Evolutionary conservation across 495 filamentous ascomycete genomes (phyloP).

Genomic region (Penicillium simplicissimum): DNA sequence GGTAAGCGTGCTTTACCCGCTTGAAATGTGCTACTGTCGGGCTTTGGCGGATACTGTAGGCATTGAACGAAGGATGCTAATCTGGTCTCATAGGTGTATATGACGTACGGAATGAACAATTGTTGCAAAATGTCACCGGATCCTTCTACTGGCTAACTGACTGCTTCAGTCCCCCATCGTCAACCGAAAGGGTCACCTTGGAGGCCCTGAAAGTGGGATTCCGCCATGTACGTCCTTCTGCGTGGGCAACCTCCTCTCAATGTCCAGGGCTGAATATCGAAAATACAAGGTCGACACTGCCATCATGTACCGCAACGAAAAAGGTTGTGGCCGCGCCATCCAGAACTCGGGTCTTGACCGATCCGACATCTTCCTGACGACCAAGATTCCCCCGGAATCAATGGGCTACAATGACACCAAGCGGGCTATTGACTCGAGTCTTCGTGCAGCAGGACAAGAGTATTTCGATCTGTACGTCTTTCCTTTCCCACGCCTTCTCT

Average conservation of each 20-base stretch:
- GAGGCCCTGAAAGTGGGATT: conserved; percentile 72
- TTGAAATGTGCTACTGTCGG: neutral
- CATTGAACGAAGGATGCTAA: too few relatives aligned
- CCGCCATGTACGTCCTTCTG: conserved; percentile 44
- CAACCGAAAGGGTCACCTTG: conserved; percentile 54
- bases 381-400: conserved; percentile 53
- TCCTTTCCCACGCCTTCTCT: neutral
- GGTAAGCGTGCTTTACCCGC: conserved; percentile 42
- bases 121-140: too few relatives aligned
- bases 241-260: too few relatives aligned
- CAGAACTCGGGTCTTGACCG: conserved; percentile 43
- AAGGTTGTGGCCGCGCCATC: conserved; percentile 51
- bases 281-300: conserved; percentile 57
- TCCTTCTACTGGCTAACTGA: conserved; percentile 7
- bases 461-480: conserved; percentile 65
- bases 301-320: conserved; percentile 57
- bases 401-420: conserved; percentile 53
- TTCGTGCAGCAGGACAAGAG: conserved; percentile 39
- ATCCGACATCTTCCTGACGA: conserved; percentile 55
- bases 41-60: too few relatives aligned
- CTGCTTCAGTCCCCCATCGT: conserved; percentile 44
- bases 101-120: conserved; percentile 55
- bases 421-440: conserved; percentile 33
- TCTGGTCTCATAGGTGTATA: conserved; percentile 58
- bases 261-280: neutral